Evolutionary conservation across 2,329 filamentous ascomycete species (phyloP).

Genomic region (Hypoxylon sp.): DNA sequence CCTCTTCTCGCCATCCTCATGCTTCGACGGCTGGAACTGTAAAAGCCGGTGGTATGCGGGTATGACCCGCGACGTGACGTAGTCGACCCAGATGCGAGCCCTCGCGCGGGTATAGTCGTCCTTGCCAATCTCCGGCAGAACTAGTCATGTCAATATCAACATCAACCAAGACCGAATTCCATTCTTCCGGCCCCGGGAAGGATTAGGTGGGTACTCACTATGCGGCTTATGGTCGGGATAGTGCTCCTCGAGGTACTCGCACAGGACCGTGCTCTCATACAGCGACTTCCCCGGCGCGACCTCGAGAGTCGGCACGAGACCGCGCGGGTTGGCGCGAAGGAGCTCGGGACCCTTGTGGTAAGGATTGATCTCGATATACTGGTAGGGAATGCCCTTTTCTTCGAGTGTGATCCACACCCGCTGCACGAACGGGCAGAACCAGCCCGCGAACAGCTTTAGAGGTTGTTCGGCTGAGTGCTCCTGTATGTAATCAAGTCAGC

Average conservation of each 20-base stretch:
- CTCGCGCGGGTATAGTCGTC: constrained; percentile 76
- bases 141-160: constrained; percentile 23
- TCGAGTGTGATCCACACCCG: constrained; percentile 79
- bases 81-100: constrained; percentile 82
- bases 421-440: constrained; percentile 83
- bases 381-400: constrained; percentile 80
- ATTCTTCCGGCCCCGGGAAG: background rate
- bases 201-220: constrained; percentile 61
- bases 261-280: constrained; percentile 80
- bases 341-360: constrained; percentile 80
- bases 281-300: constrained; percentile 72
- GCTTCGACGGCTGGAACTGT: constrained; percentile 67
- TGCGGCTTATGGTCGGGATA: constrained; percentile 62
- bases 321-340: constrained; percentile 79
- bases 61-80: constrained; percentile 75
- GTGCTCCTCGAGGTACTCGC: constrained; percentile 82
- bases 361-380: constrained; percentile 84
- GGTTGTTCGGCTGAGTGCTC: constrained; percentile 63
- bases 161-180: background rate
- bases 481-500: constrained; percentile 4
- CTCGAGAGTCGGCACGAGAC: constrained; percentile 78
- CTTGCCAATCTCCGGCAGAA: constrained; percentile 19
- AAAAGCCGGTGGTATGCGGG: constrained; percentile 77
- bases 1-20: constrained; percentile 52
- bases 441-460: constrained; percentile 79